Evolutionary conservation across 2,329 filamentous ascomycete genomes (phyloP).

Genomic region (Colletotrichum chrysophilum): DNA sequence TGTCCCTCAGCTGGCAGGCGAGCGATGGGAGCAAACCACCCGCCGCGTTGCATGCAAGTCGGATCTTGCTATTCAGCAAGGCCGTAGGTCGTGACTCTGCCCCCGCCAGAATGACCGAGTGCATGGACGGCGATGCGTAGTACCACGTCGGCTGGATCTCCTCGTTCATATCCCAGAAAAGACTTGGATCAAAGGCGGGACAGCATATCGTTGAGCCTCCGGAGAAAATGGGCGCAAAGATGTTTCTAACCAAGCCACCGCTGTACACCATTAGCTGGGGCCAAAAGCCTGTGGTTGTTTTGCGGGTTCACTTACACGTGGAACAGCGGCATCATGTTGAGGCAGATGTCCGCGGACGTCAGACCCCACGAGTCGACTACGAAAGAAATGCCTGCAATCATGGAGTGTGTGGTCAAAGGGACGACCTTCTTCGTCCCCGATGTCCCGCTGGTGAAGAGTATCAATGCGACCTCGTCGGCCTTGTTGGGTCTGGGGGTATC

Average conservation of each 20-base stretch:
- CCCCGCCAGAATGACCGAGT: slow-evolving; percentile 57
- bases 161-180: slow-evolving; percentile 61
- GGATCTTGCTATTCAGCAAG: slow-evolving; percentile 47
- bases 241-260: slow-evolving; percentile 58
- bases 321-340: slow-evolving; percentile 66
- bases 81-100: slow-evolving; percentile 42
- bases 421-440: slow-evolving; percentile 65
- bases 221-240: slow-evolving; percentile 59
- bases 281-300: background rate
- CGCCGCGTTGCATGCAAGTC: slow-evolving; percentile 61
- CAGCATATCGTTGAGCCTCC: slow-evolving; percentile 61
- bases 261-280: slow-evolving; percentile 28
- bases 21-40: slow-evolving; percentile 57
- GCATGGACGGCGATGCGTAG: slow-evolving; percentile 63
- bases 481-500: slow-evolving; percentile 38
- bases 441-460: slow-evolving; percentile 63
- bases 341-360: slow-evolving; percentile 49
- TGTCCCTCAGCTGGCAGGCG: slow-evolving; percentile 51
- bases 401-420: slow-evolving; percentile 54
- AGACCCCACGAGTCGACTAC: slow-evolving; percentile 61
- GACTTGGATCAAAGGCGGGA: slow-evolving; percentile 55
- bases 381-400: slow-evolving; percentile 55
- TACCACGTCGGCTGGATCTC: slow-evolving; percentile 58
- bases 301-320: slow-evolving; percentile 49
- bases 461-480: slow-evolving; percentile 51